A percentile compares a stretch with the other conserved stretches of the same genome.
phyloP scores from a whole-genome alignment of 176 grass and related monocot species.

The Triticum aestivum region DNA sequence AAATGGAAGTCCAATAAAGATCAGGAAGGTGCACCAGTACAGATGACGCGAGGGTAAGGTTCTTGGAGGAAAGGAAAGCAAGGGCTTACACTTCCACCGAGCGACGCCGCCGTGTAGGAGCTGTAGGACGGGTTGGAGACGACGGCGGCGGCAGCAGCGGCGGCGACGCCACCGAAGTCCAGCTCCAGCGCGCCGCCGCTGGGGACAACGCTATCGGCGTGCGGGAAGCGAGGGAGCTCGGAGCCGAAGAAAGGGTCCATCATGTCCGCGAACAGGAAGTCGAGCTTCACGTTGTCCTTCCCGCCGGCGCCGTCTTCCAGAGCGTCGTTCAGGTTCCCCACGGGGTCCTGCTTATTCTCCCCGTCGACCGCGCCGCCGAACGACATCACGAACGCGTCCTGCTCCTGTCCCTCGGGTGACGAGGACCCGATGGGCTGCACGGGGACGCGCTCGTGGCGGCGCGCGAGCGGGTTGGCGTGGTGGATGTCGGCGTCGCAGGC shows the following conservation, averaged over 20 bases:
- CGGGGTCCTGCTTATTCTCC: neutral
- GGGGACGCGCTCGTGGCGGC: constrained; percentile 73
- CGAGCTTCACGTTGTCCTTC: constrained; percentile 42
- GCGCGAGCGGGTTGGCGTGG: constrained; percentile 69
- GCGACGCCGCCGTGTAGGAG: constrained; percentile 56
- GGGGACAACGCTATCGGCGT: constrained; percentile 68
- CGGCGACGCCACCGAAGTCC: constrained; percentile 29
- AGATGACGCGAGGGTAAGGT: neutral
- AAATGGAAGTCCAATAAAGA: neutral
- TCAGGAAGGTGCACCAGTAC: neutral
- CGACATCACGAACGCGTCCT: constrained; percentile 7
- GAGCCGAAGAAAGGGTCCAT: constrained; percentile 58
- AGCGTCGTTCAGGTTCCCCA: neutral
- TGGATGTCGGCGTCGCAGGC: constrained; percentile 51
- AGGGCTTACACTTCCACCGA: constrained; percentile 57
- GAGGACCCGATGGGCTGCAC: constrained; percentile 41
- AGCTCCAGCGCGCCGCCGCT: constrained; percentile 26
- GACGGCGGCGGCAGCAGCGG: neutral
- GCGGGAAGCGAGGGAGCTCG: constrained; percentile 36
- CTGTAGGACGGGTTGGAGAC: constrained; percentile 47
- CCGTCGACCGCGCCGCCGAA: neutral
- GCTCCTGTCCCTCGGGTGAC: neutral
- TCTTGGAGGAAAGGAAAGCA: neutral
- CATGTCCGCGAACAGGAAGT: constrained; percentile 50
- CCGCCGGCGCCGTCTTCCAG: neutral